phyloP scores from a whole-genome alignment of 2,329 filamentous ascomycete species.

The Cladorrhinum sp. region DNA sequence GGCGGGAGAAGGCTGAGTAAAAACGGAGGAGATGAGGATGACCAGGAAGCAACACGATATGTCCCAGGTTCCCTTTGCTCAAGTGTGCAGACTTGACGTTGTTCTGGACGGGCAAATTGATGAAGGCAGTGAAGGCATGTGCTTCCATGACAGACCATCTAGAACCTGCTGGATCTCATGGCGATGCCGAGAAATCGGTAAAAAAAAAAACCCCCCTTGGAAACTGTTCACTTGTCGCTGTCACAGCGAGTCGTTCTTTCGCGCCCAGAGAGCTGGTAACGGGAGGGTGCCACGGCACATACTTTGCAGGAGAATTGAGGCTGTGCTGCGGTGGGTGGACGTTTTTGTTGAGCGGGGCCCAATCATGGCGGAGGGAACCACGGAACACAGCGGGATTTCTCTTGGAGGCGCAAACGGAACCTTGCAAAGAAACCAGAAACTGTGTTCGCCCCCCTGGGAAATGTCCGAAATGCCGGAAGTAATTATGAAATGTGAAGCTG shows the following conservation, averaged over 20 bases:
- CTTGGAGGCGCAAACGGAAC: neutral
- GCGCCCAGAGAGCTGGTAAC: neutral
- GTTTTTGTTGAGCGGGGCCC: conserved; percentile 1
- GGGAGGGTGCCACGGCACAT: too few species aligned
- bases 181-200: neutral
- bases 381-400: neutral
- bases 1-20: conserved; percentile 17
- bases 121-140: conserved; percentile 13
- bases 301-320: neutral
- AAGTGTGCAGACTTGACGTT: neutral
- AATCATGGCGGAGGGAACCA: neutral
- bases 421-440: too few species aligned
- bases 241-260: neutral
- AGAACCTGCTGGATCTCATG: neutral
- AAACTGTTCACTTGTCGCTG: neutral
- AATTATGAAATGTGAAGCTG: too few species aligned
- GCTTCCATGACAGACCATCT: neutral
- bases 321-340: neutral
- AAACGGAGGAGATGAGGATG: neutral
- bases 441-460: neutral
- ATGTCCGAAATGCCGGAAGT: neutral
- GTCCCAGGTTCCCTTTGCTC: neutral
- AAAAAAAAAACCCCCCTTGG: neutral
- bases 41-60: too few species aligned
- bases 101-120: neutral